These are phyloP conservation scores for Macrophomina pseudophaseolina DNA, from an alignment of 2,329 filamentous ascomycete genomes.

Conservation along the genomic window DNA sequence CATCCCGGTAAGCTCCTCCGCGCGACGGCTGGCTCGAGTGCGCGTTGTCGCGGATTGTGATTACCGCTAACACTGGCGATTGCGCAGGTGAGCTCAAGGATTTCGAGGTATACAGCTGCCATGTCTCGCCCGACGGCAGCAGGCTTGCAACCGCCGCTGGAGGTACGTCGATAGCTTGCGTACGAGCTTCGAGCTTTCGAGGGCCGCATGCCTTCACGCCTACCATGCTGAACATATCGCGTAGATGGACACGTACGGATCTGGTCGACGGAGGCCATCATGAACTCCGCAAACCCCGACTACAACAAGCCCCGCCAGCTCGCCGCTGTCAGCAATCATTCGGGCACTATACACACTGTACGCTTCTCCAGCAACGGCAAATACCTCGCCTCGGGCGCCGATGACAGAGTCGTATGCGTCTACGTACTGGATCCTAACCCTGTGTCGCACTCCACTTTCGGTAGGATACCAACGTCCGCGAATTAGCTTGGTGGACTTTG, in stretches of 20 bases:
- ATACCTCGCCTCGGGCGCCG: constrained; percentile 94
- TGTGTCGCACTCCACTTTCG: constrained; percentile 77
- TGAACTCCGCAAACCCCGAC: constrained; percentile 73
- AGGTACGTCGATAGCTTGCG: constrained; percentile 59
- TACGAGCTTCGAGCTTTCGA: neutral
- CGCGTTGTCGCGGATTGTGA: constrained; percentile 30
- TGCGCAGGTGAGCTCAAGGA: constrained; percentile 90
- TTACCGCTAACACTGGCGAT: constrained; percentile 29
- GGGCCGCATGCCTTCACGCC: constrained; percentile 24
- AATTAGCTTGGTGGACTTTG: constrained; percentile 1
- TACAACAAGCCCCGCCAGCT: constrained; percentile 87
- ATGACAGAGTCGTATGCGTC: constrained; percentile 98
- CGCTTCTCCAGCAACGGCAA: constrained; percentile 95
- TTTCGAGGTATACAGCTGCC: constrained; percentile 97
- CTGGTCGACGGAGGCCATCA: constrained; percentile 95
- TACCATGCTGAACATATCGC: constrained; percentile 34
- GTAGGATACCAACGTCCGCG: constrained; percentile 53
- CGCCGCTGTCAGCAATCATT: constrained; percentile 97
- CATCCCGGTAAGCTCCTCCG: constrained; percentile 72
- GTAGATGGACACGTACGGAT: constrained; percentile 93
- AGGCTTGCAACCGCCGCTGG: constrained; percentile 92
- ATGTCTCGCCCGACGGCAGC: constrained; percentile 92
- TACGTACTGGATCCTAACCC: constrained; percentile 87
- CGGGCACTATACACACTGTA: constrained; percentile 95
- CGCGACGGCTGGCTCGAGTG: constrained; percentile 1